Evolutionary conservation across 768 basidiomycete genomes (phyloP).

Genomic region (Candolleomyces aberdarensis): DNA sequence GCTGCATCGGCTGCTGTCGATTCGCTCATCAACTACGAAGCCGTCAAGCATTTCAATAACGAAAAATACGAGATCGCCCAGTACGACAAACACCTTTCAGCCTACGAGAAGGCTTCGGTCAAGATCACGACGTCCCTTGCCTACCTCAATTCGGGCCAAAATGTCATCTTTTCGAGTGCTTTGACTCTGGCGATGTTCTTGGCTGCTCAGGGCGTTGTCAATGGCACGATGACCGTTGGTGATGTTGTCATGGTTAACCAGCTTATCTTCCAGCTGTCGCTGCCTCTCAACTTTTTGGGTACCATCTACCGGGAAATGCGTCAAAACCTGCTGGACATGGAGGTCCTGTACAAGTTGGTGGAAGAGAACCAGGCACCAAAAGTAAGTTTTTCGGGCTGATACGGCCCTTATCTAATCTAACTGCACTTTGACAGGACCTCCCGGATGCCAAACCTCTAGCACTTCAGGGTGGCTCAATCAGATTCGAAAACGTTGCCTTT

Average conservation of each 20-base stretch:
- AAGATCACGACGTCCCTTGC: conserved; percentile 95
- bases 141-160: conserved; percentile 93
- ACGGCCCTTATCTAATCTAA: neutral
- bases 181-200: conserved; percentile 95
- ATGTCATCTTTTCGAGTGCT: conserved; percentile 92
- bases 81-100: conserved; percentile 84
- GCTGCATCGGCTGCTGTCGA: conserved; percentile 94
- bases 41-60: conserved; percentile 99
- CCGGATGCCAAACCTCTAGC: conserved; percentile 63
- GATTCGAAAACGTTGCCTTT: conserved; percentile 90
- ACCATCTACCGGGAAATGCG: conserved; percentile 96
- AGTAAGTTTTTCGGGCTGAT: conserved; percentile 32
- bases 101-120: conserved; percentile 89
- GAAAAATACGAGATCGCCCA: conserved; percentile 87
- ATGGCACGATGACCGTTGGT: conserved; percentile 96
- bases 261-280: conserved; percentile 92
- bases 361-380: conserved; percentile 71
- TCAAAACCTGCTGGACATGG: conserved; percentile 97
- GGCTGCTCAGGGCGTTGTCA: conserved; percentile 90
- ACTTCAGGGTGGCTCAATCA: conserved; percentile 81
- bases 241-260: conserved; percentile 99
- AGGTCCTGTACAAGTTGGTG: conserved; percentile 86
- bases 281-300: conserved; percentile 96
- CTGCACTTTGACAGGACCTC: conserved; percentile 51
- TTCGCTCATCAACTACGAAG: conserved; percentile 96